Conservation (phyloP, 306 rosid species). For the Lathyrus oleraceus region DNA sequence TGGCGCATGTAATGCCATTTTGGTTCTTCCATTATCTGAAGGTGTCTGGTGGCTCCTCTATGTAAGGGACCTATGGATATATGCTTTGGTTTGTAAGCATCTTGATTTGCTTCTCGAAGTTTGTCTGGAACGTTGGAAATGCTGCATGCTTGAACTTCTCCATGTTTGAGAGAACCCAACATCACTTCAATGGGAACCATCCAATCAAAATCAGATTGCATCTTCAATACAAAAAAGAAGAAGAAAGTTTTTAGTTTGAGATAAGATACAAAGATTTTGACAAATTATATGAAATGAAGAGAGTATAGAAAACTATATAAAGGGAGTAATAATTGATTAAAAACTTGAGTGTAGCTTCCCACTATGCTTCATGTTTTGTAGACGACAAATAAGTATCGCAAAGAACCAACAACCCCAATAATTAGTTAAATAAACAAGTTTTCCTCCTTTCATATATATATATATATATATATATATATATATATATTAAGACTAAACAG, state of each 20-base stretch:
- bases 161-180: background rate
- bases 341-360: background rate
- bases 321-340: background rate
- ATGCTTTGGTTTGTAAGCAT: conserved; percentile 22
- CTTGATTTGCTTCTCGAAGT: conserved; percentile 13
- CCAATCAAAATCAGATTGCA: conserved; percentile 24
- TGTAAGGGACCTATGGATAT: conserved; percentile 41
- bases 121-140: conserved; percentile 24
- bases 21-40: conserved; percentile 32
- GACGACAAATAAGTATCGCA: too few species aligned
- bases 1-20: conserved; percentile 35
- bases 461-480: too few species aligned
- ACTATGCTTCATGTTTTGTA: background rate
- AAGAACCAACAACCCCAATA: too few species aligned
- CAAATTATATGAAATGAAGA: background rate
- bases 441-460: too few species aligned
- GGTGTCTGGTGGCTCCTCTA: conserved; percentile 13
- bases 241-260: too few species aligned
- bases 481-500: too few species aligned
- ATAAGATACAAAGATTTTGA: background rate
- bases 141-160: conserved; percentile 24
- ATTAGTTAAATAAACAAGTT: too few species aligned
- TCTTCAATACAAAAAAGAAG: background rate
- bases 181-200: conserved; percentile 4
- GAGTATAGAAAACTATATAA: background rate